Evolutionary conservation across 148 eudicot genomes (phyloP), one percentile per base, ranked within the genome.

Genomic region (Amaranthus palmeri): DNA sequence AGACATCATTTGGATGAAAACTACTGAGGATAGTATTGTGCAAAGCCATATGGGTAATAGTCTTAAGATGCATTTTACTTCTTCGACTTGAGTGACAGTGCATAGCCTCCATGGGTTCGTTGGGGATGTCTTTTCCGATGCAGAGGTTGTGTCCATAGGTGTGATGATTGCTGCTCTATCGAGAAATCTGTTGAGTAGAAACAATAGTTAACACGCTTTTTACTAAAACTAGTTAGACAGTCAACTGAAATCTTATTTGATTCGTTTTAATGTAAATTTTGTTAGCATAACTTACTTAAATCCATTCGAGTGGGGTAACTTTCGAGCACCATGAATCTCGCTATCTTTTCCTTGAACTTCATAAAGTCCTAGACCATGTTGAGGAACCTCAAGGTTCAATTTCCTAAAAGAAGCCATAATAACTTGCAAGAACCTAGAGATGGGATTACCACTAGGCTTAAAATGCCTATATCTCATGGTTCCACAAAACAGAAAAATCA

Each of bases 1-100:
- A 7, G 91, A 87, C 14, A 86, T 70, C 91, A 87, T 87, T 76
- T 87, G 91, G 61, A 86, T 87, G 82, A 85, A 87, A 5, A 87
- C 86, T 13, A 87, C 88, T 1, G 91, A 87, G 63, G 87, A 87
- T 7, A 85, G 69, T 15, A 87, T 85, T 8, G 88, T 87, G 61
- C 91, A 87, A 9, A 87, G 66, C 91, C 91, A 87, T 70, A 87
- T 85, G 0, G 91, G 91, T 43, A 87, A 62, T 4, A 87, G 76
- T 15, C 90, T 79, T 51, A 87, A 42, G 71, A 87, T 76, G 81
- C 90, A 87, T 72, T 87, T 87, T 3, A 83, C 86, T 76, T 87
- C 90, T 76, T 87, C 90, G 4, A 87, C 88, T 77, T 87, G 88
- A 41, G 90, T 83, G 6, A 87, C 77, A 2, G 90, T 81, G 83